Base-by-base conservation (phyloP, 2,329 filamentous ascomycete species). In the Neopestalotiopsis sp. region DNA sequence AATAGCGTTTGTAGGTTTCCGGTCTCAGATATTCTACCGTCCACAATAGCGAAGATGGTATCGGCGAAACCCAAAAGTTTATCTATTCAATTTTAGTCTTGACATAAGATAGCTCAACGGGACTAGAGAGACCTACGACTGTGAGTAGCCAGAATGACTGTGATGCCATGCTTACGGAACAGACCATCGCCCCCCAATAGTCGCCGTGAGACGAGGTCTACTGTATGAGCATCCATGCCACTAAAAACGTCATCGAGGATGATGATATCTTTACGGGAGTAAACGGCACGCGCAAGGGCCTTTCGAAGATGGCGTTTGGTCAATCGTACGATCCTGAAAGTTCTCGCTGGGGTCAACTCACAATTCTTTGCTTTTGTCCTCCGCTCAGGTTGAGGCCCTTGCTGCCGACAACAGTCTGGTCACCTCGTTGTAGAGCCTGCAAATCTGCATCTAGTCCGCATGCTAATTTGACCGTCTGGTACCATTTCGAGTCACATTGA, bases 291-390 rank as follows among this genome's bases (percentile, higher is more conserved):
- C 1, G 75, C 74, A 13, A 76, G 70, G 1, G 74, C 70, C 20
- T 67, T n/a, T n/a, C n/a, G n/a, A n/a, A n/a, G n/a, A n/a, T n/a
- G n/a, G n/a, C n/a, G n/a, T n/a, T n/a, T n/a, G n/a, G n/a, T n/a
- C n/a, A n/a, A n/a, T n/a, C n/a, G n/a, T n/a, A n/a, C n/a, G n/a
- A n/a, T n/a, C n/a, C n/a, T n/a, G n/a, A n/a, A n/a, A n/a, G n/a
- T n/a, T n/a, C n/a, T n/a, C n/a, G n/a, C n/a, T n/a, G n/a, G n/a
- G n/a, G n/a, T n/a, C n/a, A 74, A 70, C 76, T 32, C 67, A 78
- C 75, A 42, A 79, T 67, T 28, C 77, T 73, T 56, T 79, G 76
- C 12, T 72, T 72, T 42, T 78, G 76, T 1, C 77, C 77, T 1
- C 77, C 77, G 4, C 75, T 77, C 0, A 79, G 69, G 28, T 75